Conservation (phyloP, 2,329 filamentous ascomycete species). For the Hymenoscyphus albidus region DNA sequence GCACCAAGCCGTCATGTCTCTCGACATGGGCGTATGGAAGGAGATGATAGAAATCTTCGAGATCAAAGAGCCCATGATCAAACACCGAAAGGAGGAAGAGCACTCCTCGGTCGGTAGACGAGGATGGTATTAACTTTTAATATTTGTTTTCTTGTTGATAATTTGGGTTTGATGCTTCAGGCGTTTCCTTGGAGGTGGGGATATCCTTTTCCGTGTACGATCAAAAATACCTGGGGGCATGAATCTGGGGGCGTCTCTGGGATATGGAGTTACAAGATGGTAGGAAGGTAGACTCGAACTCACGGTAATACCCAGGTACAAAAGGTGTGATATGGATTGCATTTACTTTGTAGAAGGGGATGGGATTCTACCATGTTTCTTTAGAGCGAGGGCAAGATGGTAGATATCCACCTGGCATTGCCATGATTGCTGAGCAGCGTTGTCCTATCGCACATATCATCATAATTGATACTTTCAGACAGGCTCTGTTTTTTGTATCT, state of each 20-base stretch:
- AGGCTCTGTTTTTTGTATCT: background rate
- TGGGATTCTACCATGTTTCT: background rate
- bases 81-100: conserved; percentile 62
- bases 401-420: background rate
- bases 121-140: conserved; percentile 30
- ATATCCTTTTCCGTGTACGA: background rate
- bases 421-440: background rate
- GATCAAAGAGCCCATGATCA: conserved; percentile 77
- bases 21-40: conserved; percentile 82
- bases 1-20: conserved; percentile 82
- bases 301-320: background rate
- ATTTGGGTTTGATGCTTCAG: background rate
- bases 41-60: conserved; percentile 72
- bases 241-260: background rate
- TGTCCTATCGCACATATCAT: background rate
- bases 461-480: background rate
- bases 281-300: background rate
- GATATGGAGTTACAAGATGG: background rate
- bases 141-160: background rate
- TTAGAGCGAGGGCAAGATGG: background rate
- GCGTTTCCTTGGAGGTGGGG: background rate
- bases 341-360: background rate
- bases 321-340: background rate
- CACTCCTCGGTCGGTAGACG: conserved; percentile 25
- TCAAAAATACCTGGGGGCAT: background rate